Evolutionary conservation across 2,329 filamentous ascomycete species (phyloP), one percentile per base, ranked within the genome.

Genomic region (Plectosphaerella sp.): DNA sequence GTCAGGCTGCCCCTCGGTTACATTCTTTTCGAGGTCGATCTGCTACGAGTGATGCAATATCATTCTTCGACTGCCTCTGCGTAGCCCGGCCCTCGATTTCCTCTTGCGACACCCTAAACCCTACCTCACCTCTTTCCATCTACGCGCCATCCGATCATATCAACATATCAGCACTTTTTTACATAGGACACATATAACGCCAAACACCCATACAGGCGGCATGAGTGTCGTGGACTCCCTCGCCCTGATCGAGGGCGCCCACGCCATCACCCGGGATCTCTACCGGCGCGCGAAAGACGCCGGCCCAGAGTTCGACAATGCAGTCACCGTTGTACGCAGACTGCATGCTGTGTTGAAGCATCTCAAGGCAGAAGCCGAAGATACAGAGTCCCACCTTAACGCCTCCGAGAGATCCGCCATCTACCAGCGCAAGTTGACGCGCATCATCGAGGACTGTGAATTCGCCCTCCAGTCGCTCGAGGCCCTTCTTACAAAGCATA

Each of bases 341-440:
- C 69, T 87, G 41, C 77, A 85, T 58, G 74, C 74, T 6, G 76
- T 77, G 12, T 69, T 86, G 7, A 77, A 79, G 51, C 78, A 84
- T 58, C 69, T 86, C 24, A 80, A 78, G 51, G 71, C 75, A 56
- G 83, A 86, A 67, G 75, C 76, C 39, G 74, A 79, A 56, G 80
- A 83, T 58, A 70, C 72, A 1, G 78, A 79, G 58, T 84, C 82
- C 10, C 68, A 77, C 11, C 70, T 86, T 15, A 79, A 79, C 66
- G 63, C 63, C 33, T 56, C 67, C 1, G 61, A 68, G 42, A 61
- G 64, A 24, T 68, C 67, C 20, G 65, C 70, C 35, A 64, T 76
- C 47, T 82, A 79, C 58, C 63, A 68, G 9, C 71, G 75, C 36
- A 75, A 81, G 59, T 70, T 86, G 14, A 67, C 64, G 0, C 72